These are phyloP conservation scores for carrot (Daucus carota) DNA, from an alignment of 129 eudicot genomes.

Conservation along the genomic window DNA sequence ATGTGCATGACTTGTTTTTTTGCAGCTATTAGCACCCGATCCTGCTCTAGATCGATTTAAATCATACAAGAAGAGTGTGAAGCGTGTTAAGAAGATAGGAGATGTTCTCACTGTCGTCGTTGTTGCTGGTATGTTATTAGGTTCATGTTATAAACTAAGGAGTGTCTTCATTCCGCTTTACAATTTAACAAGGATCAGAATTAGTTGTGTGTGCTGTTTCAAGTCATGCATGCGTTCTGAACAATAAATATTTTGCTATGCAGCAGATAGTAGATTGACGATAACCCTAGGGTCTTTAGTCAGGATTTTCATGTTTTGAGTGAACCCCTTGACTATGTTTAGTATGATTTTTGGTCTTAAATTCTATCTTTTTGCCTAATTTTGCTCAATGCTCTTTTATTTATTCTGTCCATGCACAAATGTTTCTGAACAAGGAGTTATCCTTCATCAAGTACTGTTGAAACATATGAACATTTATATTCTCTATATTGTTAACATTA, in stretches of 20 bases:
- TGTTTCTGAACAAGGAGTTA: background rate
- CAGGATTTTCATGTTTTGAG: background rate
- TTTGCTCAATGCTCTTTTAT: background rate
- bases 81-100: conserved; percentile 51
- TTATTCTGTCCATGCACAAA: background rate
- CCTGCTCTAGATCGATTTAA: conserved; percentile 75
- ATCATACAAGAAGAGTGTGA: conserved; percentile 59
- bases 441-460: background rate
- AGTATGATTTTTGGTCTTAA: background rate
- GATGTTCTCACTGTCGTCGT: conserved; percentile 70
- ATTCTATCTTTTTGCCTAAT: background rate
- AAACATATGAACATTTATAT: background rate
- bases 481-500: background rate
- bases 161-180: background rate
- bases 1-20: background rate
- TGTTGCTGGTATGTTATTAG: conserved; percentile 64
- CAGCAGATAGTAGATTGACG: background rate
- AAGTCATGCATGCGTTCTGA: background rate
- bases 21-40: conserved; percentile 75
- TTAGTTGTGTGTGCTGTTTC: background rate
- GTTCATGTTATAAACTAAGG: background rate
- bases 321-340: background rate
- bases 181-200: background rate
- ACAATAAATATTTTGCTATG: background rate
- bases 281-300: background rate